Evolutionary conservation across 2,329 filamentous ascomycete species (phyloP).

Genomic region (Phyllosticta ampelicida): DNA sequence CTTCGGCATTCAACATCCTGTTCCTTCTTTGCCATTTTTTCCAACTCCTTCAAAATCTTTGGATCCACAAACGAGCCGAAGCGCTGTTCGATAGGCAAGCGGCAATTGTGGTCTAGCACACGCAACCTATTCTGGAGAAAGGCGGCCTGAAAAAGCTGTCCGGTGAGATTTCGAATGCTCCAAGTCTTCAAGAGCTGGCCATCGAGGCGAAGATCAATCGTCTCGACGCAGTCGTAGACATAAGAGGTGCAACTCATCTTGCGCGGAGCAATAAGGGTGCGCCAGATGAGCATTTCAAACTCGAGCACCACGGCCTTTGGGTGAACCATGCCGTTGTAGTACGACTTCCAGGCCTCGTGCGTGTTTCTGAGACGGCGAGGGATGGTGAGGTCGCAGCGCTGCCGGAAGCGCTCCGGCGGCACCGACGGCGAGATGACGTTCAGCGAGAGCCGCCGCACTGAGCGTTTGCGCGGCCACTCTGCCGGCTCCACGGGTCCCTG

Average conservation of each 20-base stretch:
- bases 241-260: background rate
- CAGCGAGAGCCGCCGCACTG: background rate
- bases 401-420: background rate
- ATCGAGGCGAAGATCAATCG: background rate
- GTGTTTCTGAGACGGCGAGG: background rate
- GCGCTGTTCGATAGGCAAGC: background rate
- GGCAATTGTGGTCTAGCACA: conserved; percentile 1
- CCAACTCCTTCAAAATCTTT: background rate
- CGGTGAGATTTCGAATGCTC: conserved; percentile 1
- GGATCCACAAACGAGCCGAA: conserved; percentile 2
- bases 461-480: conserved; percentile 1
- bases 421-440: background rate
- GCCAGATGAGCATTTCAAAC: background rate
- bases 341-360: background rate
- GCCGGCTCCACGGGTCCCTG: background rate
- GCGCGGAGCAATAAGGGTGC: background rate
- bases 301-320: background rate
- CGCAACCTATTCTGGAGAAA: background rate
- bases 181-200: background rate
- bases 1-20: background rate
- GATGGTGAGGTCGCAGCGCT: background rate
- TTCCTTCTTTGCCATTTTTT: background rate
- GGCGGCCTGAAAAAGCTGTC: background rate
- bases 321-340: background rate
- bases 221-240: background rate